Evolutionary conservation across 192 early-diverging fungal species (phyloP).

Genomic region (Backusella macrospora): DNA sequence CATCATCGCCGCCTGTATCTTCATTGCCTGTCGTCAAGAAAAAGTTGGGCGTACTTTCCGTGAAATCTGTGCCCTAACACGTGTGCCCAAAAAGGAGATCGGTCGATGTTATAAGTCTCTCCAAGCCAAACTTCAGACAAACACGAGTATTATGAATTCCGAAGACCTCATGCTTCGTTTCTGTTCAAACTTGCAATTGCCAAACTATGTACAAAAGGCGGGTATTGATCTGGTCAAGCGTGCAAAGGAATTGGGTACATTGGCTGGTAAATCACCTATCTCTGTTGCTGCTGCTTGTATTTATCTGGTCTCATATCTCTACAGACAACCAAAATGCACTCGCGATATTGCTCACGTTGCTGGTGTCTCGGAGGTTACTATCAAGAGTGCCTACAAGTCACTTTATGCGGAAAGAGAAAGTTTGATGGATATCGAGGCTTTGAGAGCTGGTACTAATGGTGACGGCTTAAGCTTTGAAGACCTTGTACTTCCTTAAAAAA

Average conservation of each 20-base stretch:
- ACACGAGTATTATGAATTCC: constrained; percentile 65
- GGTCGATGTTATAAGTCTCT: constrained; percentile 80
- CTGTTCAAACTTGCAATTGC: constrained; percentile 74
- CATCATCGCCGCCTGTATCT: constrained; percentile 90
- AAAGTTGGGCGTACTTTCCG: constrained; percentile 87
- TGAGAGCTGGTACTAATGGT: constrained; percentile 21
- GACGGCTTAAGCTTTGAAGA: constrained; percentile 17
- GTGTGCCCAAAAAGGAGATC: constrained; percentile 93
- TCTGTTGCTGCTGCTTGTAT: constrained; percentile 92
- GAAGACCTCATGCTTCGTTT: constrained; percentile 82
- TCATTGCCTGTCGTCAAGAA: constrained; percentile 88
- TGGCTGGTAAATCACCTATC: constrained; percentile 91
- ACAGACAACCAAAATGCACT: constrained; percentile 65
- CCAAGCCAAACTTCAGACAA: constrained; percentile 58
- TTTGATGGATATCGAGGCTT: constrained; percentile 51
- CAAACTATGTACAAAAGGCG: constrained; percentile 66
- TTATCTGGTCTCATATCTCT: constrained; percentile 82
- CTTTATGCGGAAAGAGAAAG: constrained; percentile 61
- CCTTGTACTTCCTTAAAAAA: constrained; percentile 10
- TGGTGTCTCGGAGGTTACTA: constrained; percentile 92
- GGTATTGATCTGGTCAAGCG: constrained; percentile 71
- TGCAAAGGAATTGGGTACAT: constrained; percentile 77
- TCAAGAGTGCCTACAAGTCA: constrained; percentile 83
- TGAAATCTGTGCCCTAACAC: constrained; percentile 88
- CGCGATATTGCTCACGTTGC: constrained; percentile 82